Evolutionary conservation across 345 rosid species (phyloP).

Genomic region (Gossypioides kirkii): DNA sequence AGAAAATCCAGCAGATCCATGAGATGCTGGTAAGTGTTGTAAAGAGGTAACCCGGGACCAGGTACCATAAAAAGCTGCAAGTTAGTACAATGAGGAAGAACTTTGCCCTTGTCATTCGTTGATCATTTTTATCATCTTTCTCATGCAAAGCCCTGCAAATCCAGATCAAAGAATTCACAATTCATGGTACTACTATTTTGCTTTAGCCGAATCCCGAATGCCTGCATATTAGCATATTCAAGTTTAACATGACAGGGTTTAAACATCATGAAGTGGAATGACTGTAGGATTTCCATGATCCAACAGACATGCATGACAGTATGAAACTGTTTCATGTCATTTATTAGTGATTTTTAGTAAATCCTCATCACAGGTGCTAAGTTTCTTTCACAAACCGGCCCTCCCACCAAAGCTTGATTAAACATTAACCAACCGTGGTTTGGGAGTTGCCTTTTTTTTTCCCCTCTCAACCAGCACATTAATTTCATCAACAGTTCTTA

Average conservation of each 20-base stretch:
- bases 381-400: not conserved
- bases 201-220: too few species aligned
- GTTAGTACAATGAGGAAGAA: constrained; percentile 72
- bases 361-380: not conserved
- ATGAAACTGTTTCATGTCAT: not conserved
- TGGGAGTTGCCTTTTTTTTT: not conserved
- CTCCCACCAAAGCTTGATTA: not conserved
- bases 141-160: constrained; percentile 77
- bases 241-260: not conserved
- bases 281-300: not conserved
- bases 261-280: not conserved
- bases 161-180: not conserved
- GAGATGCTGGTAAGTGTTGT: constrained; percentile 75
- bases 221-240: not conserved
- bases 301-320: not conserved
- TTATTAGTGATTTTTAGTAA: not conserved
- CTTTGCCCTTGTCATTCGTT: constrained; percentile 62
- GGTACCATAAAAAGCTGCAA: constrained; percentile 70
- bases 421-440: not conserved
- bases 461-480: not conserved
- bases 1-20: constrained; percentile 83
- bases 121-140: constrained; percentile 73
- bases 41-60: constrained; percentile 79
- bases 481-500: too few species aligned
- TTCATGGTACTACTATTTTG: not conserved